phyloP scores from a whole-genome alignment of 208 protist genomes.

The Novymonas esmeraldas region DNA sequence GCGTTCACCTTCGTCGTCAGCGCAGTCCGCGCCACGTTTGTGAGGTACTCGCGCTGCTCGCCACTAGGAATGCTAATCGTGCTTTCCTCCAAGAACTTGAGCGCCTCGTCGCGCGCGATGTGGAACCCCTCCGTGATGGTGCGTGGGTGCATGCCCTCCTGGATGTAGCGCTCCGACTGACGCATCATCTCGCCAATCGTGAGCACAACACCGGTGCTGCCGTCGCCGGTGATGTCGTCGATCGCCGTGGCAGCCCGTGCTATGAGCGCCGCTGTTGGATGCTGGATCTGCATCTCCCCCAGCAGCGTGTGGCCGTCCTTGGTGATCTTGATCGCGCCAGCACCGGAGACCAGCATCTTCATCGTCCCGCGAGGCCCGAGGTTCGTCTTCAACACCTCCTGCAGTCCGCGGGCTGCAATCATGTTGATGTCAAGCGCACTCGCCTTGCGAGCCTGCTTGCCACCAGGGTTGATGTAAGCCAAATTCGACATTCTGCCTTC shows the following conservation, averaged over 20 bases:
- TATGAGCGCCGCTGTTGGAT: conserved; percentile 99
- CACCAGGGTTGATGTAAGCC: conserved; percentile 92
- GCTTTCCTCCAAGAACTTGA: conserved; percentile 90
- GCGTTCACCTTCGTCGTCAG: conserved; percentile 95
- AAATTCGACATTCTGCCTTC: conserved; percentile 51
- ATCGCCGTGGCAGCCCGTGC: conserved; percentile 99
- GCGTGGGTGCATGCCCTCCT: conserved; percentile 99
- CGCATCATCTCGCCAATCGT: conserved; percentile 99
- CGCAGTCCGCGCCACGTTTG: conserved; percentile 95
- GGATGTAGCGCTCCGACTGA: conserved; percentile 97
- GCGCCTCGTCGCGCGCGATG: conserved; percentile 91
- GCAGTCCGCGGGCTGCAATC: conserved; percentile 97
- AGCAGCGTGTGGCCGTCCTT: conserved; percentile 99
- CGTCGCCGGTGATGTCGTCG: conserved; percentile 99
- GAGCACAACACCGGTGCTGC: conserved; percentile 99
- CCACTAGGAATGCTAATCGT: conserved; percentile 72
- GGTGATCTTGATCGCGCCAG: conserved; percentile 99
- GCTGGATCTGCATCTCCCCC: conserved; percentile 99
- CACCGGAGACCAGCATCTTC: conserved; percentile 99
- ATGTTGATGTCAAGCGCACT: conserved; percentile 98
- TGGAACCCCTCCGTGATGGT: conserved; percentile 98
- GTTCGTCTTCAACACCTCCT: conserved; percentile 99
- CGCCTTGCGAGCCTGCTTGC: conserved; percentile 81
- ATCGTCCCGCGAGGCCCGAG: conserved; percentile 99
- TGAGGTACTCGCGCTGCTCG: conserved; percentile 92